Conservation (phyloP, 768 basidiomycete species). For the Strobilomyces dryophilus region DNA sequence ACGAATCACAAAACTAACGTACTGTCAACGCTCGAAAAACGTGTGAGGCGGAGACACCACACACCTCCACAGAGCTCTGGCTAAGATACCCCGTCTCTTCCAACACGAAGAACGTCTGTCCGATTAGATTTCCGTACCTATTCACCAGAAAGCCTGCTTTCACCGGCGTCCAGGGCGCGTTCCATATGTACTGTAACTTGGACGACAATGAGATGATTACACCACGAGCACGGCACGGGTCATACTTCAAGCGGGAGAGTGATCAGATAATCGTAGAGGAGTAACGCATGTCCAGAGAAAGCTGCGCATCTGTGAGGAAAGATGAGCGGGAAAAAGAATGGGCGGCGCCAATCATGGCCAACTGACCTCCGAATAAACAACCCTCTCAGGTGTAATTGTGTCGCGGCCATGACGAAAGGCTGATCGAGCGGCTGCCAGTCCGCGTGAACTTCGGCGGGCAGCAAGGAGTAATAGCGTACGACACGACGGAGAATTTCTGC, state of each 20-base stretch:
- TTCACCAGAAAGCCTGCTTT: slow-evolving; percentile 14
- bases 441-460: not conserved
- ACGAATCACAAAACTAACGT: slow-evolving; percentile 12
- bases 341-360: not conserved
- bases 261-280: not conserved
- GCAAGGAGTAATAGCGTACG: not conserved
- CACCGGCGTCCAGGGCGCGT: slow-evolving; percentile 9
- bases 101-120: slow-evolving; percentile 15
- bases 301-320: not conserved
- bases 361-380: not conserved
- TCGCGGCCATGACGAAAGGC: not conserved
- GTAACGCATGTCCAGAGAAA: not conserved
- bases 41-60: not conserved
- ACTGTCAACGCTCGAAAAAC: not conserved
- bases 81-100: slow-evolving; percentile 19
- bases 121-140: slow-evolving; percentile 16
- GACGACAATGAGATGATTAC: not conserved
- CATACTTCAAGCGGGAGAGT: not conserved
- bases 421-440: not conserved
- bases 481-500: not conserved
- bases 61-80: slow-evolving; percentile 10
- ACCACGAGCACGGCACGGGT: not conserved
- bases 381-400: not conserved
- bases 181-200: slow-evolving; percentile 17
- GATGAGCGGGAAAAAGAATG: not conserved